Conservation (phyloP, 306 rosid genomes). For the Cyamopsis tetragonoloba region DNA sequence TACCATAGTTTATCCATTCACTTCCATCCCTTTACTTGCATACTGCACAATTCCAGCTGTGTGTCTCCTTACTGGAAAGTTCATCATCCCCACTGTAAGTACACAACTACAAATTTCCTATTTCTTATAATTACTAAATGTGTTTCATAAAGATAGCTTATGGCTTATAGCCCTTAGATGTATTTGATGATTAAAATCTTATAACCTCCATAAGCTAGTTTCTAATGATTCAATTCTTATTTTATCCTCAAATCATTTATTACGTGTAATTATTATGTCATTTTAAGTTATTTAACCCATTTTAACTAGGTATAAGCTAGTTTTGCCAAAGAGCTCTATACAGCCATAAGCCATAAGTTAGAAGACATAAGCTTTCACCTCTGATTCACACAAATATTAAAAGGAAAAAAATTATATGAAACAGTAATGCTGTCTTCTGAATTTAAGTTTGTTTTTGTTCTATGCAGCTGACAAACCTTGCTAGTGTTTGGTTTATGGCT, state of each 20-base stretch:
- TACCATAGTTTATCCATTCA: slow-evolving; percentile 49
- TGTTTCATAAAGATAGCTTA: too few species aligned
- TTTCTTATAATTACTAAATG: neutral
- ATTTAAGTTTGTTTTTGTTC: neutral
- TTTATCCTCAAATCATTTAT: too few species aligned
- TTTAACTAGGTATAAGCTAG: too few species aligned
- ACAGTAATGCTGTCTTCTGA: slow-evolving; percentile 6
- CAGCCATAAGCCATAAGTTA: too few species aligned
- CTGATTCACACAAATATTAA: neutral
- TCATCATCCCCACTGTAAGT: slow-evolving; percentile 51
- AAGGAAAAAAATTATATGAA: neutral
- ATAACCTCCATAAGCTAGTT: too few species aligned
- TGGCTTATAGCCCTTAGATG: too few species aligned
- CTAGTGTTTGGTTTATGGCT: slow-evolving; percentile 47
- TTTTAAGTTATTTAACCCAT: too few species aligned
- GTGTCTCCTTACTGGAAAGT: slow-evolving; percentile 48
- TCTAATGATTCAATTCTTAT: too few species aligned
- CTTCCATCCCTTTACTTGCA: slow-evolving; percentile 49
- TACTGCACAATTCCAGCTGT: slow-evolving; percentile 52
- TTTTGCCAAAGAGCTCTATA: too few species aligned
- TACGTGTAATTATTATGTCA: too few species aligned
- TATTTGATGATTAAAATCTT: too few species aligned
- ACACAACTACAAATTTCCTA: neutral
- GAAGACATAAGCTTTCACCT: neutral
- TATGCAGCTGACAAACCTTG: slow-evolving; percentile 40